Base-by-base conservation (phyloP, 1,284 basidiomycete genomes). In the Trichosporon sp. region DNA sequence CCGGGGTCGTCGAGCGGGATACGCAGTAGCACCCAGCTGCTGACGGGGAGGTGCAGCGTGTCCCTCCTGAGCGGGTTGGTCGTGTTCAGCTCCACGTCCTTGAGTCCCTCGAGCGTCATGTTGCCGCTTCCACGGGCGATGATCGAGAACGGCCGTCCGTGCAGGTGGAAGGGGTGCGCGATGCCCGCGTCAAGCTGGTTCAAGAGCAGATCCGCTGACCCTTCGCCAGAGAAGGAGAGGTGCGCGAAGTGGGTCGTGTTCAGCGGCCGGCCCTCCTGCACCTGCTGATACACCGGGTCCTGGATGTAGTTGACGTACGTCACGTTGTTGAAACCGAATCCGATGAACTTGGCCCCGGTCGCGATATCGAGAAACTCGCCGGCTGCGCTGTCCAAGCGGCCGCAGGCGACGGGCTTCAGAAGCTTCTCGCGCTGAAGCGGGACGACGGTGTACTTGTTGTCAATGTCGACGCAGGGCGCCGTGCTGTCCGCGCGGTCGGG, bases 141-240 rank as follows among this genome's bases (percentile, higher is more conserved):
- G 61, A 85, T 72, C 59, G 75, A 75, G 68, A 79, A 77, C 4
- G 70, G 68, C 54, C 70, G 66, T 3, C 75, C 76, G 73, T 80
- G 80, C 14, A 81, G 72, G 71, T 82, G 81, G 71, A 78, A 81
- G 0, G 84, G 84, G 71, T 85, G 84, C 51, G 79, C 78, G n/a
- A 81, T 75, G 26, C 21, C 38, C 16, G 70, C 70, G 67, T 82
- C 82, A 12, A 78, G 56, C 73, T 84, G 84, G 76, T 83, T 83
- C 71, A 85, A 75, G 38, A 79, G 46, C 4, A 67, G 48, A 14
- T 67, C 68, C 14, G 54, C 71, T 1, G 12, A 59, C 32, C 59
- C 35, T 3, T 21, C 51, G 12, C 48, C 63, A 1, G 48, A 65
- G 38, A 66, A 69, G 8, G 43, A 16, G 2, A 54, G 64, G n/a